These are phyloP conservation scores for Vigna reflexopilosa DNA, from an alignment of 306 rosid genomes.

Conservation along the genomic window DNA sequence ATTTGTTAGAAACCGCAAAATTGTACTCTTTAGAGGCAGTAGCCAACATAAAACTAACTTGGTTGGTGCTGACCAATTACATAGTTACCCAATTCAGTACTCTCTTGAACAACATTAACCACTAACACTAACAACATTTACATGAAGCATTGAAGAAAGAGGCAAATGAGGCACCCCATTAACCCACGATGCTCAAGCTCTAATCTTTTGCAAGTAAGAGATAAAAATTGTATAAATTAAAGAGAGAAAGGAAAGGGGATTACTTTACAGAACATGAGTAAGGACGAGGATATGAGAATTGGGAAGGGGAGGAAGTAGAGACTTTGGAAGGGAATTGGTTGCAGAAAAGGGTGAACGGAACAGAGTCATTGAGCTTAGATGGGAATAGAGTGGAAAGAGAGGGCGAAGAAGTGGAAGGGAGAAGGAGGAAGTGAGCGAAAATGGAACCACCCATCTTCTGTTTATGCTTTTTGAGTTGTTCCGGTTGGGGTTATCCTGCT, in stretches of 20 bases:
- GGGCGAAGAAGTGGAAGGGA: constrained; percentile 35
- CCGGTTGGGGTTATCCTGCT: constrained; percentile 32
- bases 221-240: not conserved
- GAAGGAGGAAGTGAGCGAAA: constrained; percentile 40
- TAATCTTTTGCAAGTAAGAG: not conserved
- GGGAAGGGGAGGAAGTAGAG: constrained; percentile 20
- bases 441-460: constrained; percentile 43
- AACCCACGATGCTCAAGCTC: constrained; percentile 7
- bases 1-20: not conserved
- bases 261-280: constrained; percentile 40
- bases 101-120: not conserved
- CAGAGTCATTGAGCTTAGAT: constrained; percentile 18
- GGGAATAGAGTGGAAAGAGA: constrained; percentile 40
- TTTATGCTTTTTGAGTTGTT: constrained; percentile 3
- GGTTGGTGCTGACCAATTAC: not conserved
- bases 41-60: not conserved
- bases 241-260: constrained; percentile 26
- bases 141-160: not conserved
- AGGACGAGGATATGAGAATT: not conserved
- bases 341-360: constrained; percentile 29
- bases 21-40: not conserved
- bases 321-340: constrained; percentile 34
- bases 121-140: not conserved
- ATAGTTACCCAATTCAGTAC: constrained; percentile 21
- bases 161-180: constrained; percentile 4